These are phyloP conservation scores for Leishmania turanica DNA, from an alignment of 208 protist species.

Conservation along the genomic window DNA sequence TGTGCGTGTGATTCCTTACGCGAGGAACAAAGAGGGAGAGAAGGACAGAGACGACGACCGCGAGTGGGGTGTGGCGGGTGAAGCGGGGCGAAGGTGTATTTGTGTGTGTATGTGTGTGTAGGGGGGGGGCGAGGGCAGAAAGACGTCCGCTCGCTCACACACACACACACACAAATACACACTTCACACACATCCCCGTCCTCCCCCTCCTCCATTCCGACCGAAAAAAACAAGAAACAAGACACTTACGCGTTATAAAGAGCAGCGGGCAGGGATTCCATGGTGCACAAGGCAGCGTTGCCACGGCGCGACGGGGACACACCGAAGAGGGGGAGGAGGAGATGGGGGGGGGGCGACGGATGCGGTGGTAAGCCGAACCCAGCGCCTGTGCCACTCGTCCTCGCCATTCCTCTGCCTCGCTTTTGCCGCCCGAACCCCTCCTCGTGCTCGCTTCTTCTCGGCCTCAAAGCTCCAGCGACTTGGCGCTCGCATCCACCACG, in stretches of 20 bases:
- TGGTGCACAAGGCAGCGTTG: background rate
- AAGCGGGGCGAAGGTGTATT: too few species aligned
- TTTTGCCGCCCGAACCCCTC: background rate
- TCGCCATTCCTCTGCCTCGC: background rate
- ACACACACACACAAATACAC: background rate
- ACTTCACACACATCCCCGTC: background rate
- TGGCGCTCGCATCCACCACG: conserved; percentile 28
- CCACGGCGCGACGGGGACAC: background rate
- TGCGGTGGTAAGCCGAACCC: background rate
- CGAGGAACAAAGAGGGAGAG: background rate
- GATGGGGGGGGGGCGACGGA: background rate
- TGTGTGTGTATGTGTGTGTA: background rate
- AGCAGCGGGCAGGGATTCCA: background rate
- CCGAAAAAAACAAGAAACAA: background rate
- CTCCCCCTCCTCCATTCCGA: background rate
- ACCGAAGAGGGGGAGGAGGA: background rate
- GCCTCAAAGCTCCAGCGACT: conserved; percentile 23
- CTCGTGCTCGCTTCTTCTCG: background rate
- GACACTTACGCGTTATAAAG: background rate
- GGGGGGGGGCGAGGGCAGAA: background rate
- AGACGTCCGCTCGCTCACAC: background rate
- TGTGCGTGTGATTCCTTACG: background rate
- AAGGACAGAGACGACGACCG: too few species aligned
- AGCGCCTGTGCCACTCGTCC: background rate
- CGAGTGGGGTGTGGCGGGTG: background rate